Conservation (phyloP, 306 rosid species). For the Adenanthera pavonina region DNA sequence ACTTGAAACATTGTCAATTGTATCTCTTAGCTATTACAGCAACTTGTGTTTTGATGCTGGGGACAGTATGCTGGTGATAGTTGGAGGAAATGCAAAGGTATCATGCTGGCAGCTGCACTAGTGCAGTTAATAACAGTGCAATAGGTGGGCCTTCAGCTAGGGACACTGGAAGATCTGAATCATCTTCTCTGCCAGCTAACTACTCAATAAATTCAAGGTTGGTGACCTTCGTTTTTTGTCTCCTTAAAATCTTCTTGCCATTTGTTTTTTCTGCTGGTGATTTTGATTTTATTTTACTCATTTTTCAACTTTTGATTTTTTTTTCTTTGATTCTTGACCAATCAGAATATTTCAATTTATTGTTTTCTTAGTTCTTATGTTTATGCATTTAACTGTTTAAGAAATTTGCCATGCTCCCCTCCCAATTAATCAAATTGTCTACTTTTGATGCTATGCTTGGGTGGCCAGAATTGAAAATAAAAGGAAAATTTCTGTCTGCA, state of each 20-base stretch:
- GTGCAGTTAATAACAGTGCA: conserved; percentile 88
- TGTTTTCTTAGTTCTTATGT: not conserved
- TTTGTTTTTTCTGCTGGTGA: not conserved
- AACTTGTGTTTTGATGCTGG: conserved; percentile 65
- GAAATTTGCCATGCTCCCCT: not conserved
- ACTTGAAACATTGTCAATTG: conserved; percentile 27
- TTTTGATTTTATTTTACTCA: conserved; percentile 13
- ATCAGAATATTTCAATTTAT: conserved; percentile 17
- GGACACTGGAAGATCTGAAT: conserved; percentile 83
- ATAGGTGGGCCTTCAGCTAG: conserved; percentile 81
- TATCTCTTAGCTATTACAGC: conserved; percentile 50
- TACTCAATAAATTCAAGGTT: conserved; percentile 78
- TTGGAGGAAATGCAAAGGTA: conserved; percentile 91
- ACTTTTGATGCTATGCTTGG: conserved; percentile 13
- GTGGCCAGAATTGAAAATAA: not conserved
- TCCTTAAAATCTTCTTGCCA: not conserved
- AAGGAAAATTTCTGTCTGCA: not conserved
- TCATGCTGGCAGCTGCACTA: conserved; percentile 84
- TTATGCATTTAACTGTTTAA: not conserved
- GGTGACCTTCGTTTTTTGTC: conserved; percentile 25
- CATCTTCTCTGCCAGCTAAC: conserved; percentile 75
- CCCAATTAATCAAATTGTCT: not conserved
- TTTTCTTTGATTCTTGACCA: not conserved
- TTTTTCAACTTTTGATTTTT: conserved; percentile 9
- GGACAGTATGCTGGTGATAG: conserved; percentile 91